A percentile compares a stretch with the other conserved stretches of the same genome.
phyloP scores from a whole-genome alignment of 192 early-diverging fungal species.

The Phycomyces blakesleeanus region DNA sequence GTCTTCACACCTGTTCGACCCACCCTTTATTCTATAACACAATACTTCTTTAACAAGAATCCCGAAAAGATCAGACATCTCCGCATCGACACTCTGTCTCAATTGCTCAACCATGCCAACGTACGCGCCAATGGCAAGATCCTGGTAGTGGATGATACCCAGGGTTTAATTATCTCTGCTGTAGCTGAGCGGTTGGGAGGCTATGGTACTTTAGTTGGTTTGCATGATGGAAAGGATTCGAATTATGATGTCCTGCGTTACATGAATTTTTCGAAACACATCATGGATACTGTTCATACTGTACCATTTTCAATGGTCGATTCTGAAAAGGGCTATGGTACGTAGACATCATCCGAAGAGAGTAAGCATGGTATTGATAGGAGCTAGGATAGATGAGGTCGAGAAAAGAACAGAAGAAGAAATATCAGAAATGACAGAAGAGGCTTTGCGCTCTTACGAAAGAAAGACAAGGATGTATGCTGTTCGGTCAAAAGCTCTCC shows the following conservation, averaged over 20 bases:
- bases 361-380: not conserved
- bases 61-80: slow-evolving; percentile 63
- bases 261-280: slow-evolving; percentile 65
- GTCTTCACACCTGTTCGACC: slow-evolving; percentile 75
- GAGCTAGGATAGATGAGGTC: slow-evolving; percentile 5
- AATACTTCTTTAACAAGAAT: slow-evolving; percentile 77
- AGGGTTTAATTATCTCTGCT: slow-evolving; percentile 77
- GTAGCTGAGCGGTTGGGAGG: slow-evolving; percentile 78
- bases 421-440: slow-evolving; percentile 7
- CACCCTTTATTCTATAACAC: slow-evolving; percentile 68
- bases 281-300: slow-evolving; percentile 50
- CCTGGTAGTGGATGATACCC: slow-evolving; percentile 87
- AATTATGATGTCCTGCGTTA: slow-evolving; percentile 74
- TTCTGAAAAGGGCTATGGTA: slow-evolving; percentile 55
- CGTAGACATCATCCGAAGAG: not conserved
- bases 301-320: slow-evolving; percentile 72
- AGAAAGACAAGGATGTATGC: slow-evolving; percentile 50
- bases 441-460: slow-evolving; percentile 48
- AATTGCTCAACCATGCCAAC: slow-evolving; percentile 81
- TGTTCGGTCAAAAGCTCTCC: slow-evolving; percentile 45
- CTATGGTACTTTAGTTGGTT: slow-evolving; percentile 58
- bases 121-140: slow-evolving; percentile 66
- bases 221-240: slow-evolving; percentile 71
- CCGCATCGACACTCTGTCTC: slow-evolving; percentile 88
- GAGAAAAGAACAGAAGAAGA: slow-evolving; percentile 14